Base-by-base conservation (phyloP, 2,329 filamentous ascomycete species). In the Aspergillus hortae region DNA sequence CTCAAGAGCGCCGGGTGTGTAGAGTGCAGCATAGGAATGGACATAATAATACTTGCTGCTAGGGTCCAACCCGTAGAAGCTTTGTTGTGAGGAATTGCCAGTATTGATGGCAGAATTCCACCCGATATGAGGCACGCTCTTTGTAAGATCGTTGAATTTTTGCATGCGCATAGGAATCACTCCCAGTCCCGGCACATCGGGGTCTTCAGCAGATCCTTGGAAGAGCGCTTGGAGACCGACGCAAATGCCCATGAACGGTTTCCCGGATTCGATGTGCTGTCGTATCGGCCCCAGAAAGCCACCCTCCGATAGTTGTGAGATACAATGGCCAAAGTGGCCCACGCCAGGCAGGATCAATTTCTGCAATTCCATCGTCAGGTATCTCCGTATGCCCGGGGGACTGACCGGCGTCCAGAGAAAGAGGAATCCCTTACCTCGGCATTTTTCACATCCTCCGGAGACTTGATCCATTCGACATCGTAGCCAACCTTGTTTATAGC, bases 21-120 rank as follows among this genome's bases (percentile, higher is more conserved):
- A 96, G 3, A 87, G 87, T 23, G 85, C 86, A 52, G 91, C 92
- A 74, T 94, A 99, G 2, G 90, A 92, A 78, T 99, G 94, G 51
- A 99, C 92, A 68, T 99, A 99, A 76, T 99, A 99, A 78, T 99
- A 99, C 73, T 97, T 99, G 67, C 89, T 95, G 48, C 81, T 80
- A 0, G 89, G 86, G 25, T 82, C 78, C 49, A 99, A 75, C 52
- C 88, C 91, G 70, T 92, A 96, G 52, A 97, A 81, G 60, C 78
- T 82, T 56, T 82, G 74, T 55, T 61, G 66, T 9, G 68, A 69
- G 52, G 67, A 72, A 56, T 49, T 68, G 54, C 70, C 74, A 59
- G 55, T 72, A 62, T 56, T 73, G 62, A 86, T 86, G 42, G 95
- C 94, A 61, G 86, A 91, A 74, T 99, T 99, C 94, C 94, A 99